Evolutionary conservation across 257 asterid genomes (phyloP).

Genomic region (Cruciata laevipes): DNA sequence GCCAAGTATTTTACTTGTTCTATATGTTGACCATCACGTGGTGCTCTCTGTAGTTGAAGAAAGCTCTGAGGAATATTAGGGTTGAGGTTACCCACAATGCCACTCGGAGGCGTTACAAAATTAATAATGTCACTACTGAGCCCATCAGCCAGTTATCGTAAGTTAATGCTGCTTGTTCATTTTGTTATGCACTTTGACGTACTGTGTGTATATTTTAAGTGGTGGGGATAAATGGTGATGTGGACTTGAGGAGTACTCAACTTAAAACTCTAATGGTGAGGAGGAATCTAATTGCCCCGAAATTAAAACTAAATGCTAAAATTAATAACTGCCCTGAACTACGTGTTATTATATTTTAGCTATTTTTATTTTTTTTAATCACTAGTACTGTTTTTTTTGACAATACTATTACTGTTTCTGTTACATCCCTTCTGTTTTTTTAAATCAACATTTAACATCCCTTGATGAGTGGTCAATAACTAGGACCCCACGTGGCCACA

Average conservation of each 20-base stretch:
- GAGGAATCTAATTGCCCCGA: not conserved
- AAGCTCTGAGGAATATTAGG: constrained; percentile 38
- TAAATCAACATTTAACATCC: too few species aligned
- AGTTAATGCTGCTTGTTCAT: constrained; percentile 10
- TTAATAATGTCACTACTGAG: constrained; percentile 36
- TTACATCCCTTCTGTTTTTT: too few species aligned
- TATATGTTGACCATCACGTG: not conserved
- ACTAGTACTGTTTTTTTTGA: too few species aligned
- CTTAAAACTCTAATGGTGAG: not conserved
- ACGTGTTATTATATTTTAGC: too few species aligned
- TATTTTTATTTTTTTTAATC: too few species aligned
- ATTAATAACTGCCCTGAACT: not conserved
- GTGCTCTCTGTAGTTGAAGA: constrained; percentile 35
- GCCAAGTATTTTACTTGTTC: not conserved
- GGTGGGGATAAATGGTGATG: not conserved
- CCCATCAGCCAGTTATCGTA: constrained; percentile 36
- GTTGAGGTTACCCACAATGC: constrained; percentile 36
- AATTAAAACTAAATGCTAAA: not conserved
- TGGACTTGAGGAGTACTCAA: not conserved
- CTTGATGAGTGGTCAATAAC: too few species aligned
- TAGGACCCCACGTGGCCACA: too few species aligned
- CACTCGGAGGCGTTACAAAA: constrained; percentile 32
- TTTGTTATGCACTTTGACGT: too few species aligned
- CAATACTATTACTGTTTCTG: too few species aligned
- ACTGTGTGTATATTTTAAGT: not conserved